phyloP scores from a whole-genome alignment of 176 grass and related monocot species.

The Carex cristatella region DNA sequence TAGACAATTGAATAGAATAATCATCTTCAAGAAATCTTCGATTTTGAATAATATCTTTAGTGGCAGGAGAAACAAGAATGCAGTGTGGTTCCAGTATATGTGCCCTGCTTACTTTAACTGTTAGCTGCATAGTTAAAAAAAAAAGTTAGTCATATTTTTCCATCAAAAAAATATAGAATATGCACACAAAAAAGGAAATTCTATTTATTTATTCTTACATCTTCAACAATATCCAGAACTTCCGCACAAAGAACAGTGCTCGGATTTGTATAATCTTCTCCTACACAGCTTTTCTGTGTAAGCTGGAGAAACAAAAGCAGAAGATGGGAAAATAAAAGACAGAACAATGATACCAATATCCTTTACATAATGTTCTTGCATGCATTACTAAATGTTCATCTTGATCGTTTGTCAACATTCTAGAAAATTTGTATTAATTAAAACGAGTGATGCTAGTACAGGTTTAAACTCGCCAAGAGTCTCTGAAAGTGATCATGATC shows the following conservation, averaged over 20 bases:
- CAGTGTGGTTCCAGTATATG: slow-evolving; percentile 35
- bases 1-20: not conserved
- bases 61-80: slow-evolving; percentile 2
- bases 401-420: not conserved
- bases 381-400: not conserved
- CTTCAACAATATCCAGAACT: slow-evolving; percentile 11
- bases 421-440: not conserved
- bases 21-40: slow-evolving; percentile 20
- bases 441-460: not conserved
- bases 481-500: not conserved
- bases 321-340: not conserved
- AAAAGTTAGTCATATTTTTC: not conserved
- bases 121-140: slow-evolving; percentile 27
- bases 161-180: not conserved
- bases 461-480: not conserved
- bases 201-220: slow-evolving; percentile 19
- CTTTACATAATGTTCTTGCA: not conserved
- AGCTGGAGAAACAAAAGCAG: not conserved
- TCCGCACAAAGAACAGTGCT: slow-evolving; percentile 22
- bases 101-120: not conserved
- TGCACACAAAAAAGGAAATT: not conserved
- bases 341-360: not conserved
- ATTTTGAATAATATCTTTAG: not conserved
- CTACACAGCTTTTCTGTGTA: slow-evolving; percentile 23
- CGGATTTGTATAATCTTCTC: slow-evolving; percentile 27